phyloP scores from a whole-genome alignment of 2,329 filamentous ascomycete species.

The Microcyclosporella mali region DNA sequence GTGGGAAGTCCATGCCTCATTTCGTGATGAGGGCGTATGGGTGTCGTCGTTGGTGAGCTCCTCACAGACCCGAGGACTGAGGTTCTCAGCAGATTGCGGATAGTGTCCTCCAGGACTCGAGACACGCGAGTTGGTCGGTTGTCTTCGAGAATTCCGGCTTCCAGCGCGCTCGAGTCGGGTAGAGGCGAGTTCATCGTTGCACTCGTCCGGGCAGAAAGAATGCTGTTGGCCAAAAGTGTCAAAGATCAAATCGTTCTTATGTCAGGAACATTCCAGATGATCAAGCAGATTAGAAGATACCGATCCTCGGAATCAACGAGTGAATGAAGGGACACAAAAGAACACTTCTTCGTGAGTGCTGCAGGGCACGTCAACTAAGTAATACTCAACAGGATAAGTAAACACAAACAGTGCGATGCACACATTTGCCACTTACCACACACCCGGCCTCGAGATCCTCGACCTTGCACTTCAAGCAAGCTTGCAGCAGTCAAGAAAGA shows the following conservation, averaged over 20 bases:
- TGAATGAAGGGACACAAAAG: too few relatives aligned
- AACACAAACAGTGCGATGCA: neutral
- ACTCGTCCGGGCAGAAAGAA: neutral
- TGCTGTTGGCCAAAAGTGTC: too few relatives aligned
- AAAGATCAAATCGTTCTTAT: too few relatives aligned
- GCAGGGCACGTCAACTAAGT: too few relatives aligned
- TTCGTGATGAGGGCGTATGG: slow-evolving; percentile 9
- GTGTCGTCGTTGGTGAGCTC: slow-evolving; percentile 17
- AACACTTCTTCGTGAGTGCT: too few relatives aligned
- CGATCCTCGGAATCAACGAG: too few relatives aligned
- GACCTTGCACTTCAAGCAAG: neutral
- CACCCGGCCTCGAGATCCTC: neutral
- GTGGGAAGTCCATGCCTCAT: slow-evolving; percentile 1
- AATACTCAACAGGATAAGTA: too few relatives aligned
- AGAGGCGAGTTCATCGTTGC: slow-evolving; percentile 18
- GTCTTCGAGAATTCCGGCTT: slow-evolving; percentile 32
- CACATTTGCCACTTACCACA: too few relatives aligned
- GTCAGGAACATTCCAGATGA: too few relatives aligned
- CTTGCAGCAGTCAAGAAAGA: neutral
- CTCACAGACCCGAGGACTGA: slow-evolving; percentile 24
- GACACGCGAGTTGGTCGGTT: slow-evolving; percentile 20
- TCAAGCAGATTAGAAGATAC: too few relatives aligned
- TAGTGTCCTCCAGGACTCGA: slow-evolving; percentile 30
- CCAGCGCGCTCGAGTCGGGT: slow-evolving; percentile 28
- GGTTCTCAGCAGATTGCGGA: slow-evolving; percentile 28